Evolutionary conservation across 129 eudicot genomes (phyloP), one percentile per base, ranked within the genome.

Genomic region (Rutidosis leptorrhynchoides): DNA sequence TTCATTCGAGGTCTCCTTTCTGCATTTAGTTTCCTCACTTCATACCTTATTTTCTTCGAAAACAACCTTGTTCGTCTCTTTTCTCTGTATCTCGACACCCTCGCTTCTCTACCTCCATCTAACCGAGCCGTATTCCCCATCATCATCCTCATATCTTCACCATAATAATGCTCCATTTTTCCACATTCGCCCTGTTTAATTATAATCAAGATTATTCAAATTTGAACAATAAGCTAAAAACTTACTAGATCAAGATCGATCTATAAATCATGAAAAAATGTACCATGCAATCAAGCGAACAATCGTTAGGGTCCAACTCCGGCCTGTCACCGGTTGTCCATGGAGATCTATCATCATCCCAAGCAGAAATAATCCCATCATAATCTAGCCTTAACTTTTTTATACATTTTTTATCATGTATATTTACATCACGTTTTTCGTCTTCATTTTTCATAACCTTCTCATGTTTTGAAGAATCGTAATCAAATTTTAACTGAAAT

Each of bases 31-130:
- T 85, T 85, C 53, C 91, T 72, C n/a, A 85, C 91, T 70, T 82
- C 79, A 56, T 85, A 85, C 77, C 91, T 73, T 53, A 85, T 85
- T 79, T 82, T 85, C 91, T 85, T 85, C 7, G 87, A 82, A 70
- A 85, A 85, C 77, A 85, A 62, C 67, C 91, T 79, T 0, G 75
- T 85, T 35, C 91, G 67, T 56, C 91, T 67, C 71, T 85, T 85
- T 52, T 85, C 91, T 51, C 87, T 76, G 72, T 85, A 85, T 82
- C 91, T 82, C 21, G 87, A 76, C 19, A 85, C 91, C 68, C 81
- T 72, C 7, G 91, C 91, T 77, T 85, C 83, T 71, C 91, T 73
- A 64, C 83, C 87, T 69, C 80, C 87, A n/a, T 76, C 79, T 28
- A 49, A 54, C 64, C 60, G 56, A 11, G 57, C 32, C 9, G 21